phyloP scores from a whole-genome alignment of 2,329 filamentous ascomycete species.

The Cyphellophora attinorum region DNA sequence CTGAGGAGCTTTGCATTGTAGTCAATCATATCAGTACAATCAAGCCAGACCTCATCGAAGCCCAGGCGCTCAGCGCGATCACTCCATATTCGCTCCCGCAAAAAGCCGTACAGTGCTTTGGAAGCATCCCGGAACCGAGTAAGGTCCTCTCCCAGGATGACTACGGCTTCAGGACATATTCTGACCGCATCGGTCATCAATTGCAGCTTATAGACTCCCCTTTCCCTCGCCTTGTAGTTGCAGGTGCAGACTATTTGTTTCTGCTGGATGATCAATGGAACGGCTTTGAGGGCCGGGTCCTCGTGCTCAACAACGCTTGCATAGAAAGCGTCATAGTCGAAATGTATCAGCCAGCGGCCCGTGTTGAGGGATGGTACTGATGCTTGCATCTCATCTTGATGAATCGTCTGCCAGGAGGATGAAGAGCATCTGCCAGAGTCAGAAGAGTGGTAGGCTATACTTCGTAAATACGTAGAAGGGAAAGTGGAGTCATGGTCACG shows the following conservation, averaged over 20 bases:
- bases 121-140: slow-evolving; percentile 77
- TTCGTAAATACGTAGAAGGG: too few relatives aligned
- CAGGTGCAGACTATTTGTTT: slow-evolving; percentile 89
- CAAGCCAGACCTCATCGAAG: slow-evolving; percentile 78
- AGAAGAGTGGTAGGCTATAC: too few relatives aligned
- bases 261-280: slow-evolving; percentile 78
- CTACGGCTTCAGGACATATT: slow-evolving; percentile 72
- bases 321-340: slow-evolving; percentile 72
- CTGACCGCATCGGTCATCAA: slow-evolving; percentile 71
- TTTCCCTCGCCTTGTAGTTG: slow-evolving; percentile 80
- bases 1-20: slow-evolving; percentile 73
- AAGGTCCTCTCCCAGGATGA: slow-evolving; percentile 79
- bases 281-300: slow-evolving; percentile 59
- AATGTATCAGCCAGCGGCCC: too few relatives aligned
- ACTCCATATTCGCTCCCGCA: slow-evolving; percentile 69
- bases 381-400: too few relatives aligned
- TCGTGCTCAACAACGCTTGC: slow-evolving; percentile 81
- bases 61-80: slow-evolving; percentile 70
- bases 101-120: slow-evolving; percentile 66
- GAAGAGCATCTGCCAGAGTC: too few relatives aligned
- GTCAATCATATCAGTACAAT: slow-evolving; percentile 76
- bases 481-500: too few relatives aligned
- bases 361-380: too few relatives aligned
- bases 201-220: slow-evolving; percentile 64
- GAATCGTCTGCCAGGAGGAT: too few relatives aligned